Percentiles rank a stretch among this genome's conserved stretches.
Conservation (phyloP, 345 rosid species). For the Salix exigua region DNA sequence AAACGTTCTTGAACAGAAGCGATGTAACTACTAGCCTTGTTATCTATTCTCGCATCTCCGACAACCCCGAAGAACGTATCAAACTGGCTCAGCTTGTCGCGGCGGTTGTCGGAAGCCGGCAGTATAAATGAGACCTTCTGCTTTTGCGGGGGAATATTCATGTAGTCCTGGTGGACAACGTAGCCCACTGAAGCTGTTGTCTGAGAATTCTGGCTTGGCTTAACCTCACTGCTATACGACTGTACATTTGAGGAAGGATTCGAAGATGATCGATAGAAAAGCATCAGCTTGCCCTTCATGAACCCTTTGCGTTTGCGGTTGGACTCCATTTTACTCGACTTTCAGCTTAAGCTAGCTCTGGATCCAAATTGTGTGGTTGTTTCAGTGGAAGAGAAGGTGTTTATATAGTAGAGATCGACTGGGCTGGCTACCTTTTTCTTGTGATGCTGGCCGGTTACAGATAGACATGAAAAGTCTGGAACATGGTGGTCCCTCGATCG, state of each 20-base stretch:
- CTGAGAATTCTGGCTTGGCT: slow-evolving; percentile 23
- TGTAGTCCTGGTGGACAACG: slow-evolving; percentile 28
- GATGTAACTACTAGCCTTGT: slow-evolving; percentile 47
- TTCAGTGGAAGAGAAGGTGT: background rate
- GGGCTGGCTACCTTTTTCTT: background rate
- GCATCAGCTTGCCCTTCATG: slow-evolving; percentile 45
- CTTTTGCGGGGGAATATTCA: slow-evolving; percentile 29
- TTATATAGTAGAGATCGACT: slow-evolving; percentile 16
- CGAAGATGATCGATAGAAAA: slow-evolving; percentile 32
- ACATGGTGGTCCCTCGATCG: slow-evolving; percentile 27
- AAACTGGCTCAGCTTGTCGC: slow-evolving; percentile 24
- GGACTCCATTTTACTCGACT: slow-evolving; percentile 35
- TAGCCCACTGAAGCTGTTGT: slow-evolving; percentile 21
- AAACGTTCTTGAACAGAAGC: slow-evolving; percentile 55
- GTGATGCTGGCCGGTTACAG: slow-evolving; percentile 7
- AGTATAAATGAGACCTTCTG: slow-evolving; percentile 37
- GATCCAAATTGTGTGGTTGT: slow-evolving; percentile 10
- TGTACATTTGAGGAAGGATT: slow-evolving; percentile 27
- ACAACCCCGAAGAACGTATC: slow-evolving; percentile 30
- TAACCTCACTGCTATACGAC: slow-evolving; percentile 23
- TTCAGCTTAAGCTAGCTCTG: background rate
- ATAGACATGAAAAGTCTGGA: slow-evolving; percentile 27
- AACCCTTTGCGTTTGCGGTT: slow-evolving; percentile 47
- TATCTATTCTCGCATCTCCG: slow-evolving; percentile 43
- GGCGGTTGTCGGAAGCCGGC: slow-evolving; percentile 12